These are phyloP conservation scores for Pyropia haitanensis DNA, from an alignment of 23 red algal genomes.

Conservation along the genomic window DNA sequence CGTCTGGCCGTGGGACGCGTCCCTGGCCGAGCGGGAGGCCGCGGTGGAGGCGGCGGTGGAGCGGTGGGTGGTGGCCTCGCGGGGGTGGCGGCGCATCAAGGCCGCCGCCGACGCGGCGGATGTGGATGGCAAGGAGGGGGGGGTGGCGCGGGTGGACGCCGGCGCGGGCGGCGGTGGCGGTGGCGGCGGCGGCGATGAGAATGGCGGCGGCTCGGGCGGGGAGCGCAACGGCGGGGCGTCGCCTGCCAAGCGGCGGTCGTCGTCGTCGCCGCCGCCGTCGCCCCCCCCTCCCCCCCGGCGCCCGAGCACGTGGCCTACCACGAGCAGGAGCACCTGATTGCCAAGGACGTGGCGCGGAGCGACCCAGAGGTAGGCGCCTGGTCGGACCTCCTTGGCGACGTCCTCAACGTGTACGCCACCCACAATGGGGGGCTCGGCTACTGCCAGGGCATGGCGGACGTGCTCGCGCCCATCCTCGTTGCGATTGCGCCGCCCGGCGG, in stretches of 20 bases:
- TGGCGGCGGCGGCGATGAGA: too few species aligned
- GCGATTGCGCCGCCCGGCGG: conserved; percentile 10
- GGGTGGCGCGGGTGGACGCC: conserved; percentile 5
- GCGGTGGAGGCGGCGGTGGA: conserved; percentile 6
- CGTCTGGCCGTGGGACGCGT: conserved; percentile 46
- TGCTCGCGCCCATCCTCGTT: conserved; percentile 68
- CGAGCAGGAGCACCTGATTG: conserved; percentile 65
- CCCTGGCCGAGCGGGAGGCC: conserved; percentile 16
- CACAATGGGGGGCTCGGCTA: conserved; percentile 73
- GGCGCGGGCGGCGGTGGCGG: conserved; percentile 9
- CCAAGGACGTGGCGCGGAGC: conserved; percentile 91
- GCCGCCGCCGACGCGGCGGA: conserved; percentile 30
- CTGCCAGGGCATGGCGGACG: conserved; percentile 98
- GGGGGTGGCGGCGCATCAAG: conserved; percentile 15
- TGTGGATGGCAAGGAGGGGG: conserved; percentile 3
- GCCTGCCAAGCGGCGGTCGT: too few species aligned
- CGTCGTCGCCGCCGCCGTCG: too few species aligned
- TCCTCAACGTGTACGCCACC: conserved; percentile 77
- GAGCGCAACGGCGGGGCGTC: too few species aligned
- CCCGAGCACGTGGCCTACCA: conserved; percentile 25
- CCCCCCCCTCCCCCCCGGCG: too few species aligned
- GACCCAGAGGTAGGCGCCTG: conserved; percentile 67
- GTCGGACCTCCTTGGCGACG: conserved; percentile 25
- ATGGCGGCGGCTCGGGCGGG: too few species aligned
- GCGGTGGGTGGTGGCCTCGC: conserved; percentile 33